These are phyloP conservation scores for Ophiostoma sp. DNA, from an alignment of 2,329 filamentous ascomycete species.

Conservation along the genomic window DNA sequence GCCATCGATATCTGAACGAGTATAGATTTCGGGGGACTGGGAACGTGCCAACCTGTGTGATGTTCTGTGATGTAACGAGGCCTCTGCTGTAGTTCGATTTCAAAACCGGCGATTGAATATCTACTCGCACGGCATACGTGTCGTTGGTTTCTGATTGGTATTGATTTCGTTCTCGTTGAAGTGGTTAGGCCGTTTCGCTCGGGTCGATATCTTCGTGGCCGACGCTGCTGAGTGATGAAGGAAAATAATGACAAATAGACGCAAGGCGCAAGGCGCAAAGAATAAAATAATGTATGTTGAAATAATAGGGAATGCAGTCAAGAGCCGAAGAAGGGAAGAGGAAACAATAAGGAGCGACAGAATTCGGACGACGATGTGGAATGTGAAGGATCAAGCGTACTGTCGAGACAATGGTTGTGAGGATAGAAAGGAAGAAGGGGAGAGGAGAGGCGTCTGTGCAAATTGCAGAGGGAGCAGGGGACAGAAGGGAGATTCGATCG, in stretches of 20 bases:
- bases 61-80: background rate
- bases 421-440: background rate
- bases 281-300: background rate
- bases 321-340: background rate
- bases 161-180: background rate
- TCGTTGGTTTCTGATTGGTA: background rate
- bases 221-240: background rate
- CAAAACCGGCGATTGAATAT: too few species aligned
- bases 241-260: background rate
- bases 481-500: background rate
- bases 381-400: background rate
- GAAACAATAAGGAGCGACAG: background rate
- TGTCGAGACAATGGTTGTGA: background rate
- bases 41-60: background rate
- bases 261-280: too few species aligned
- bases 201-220: conserved; percentile 3
- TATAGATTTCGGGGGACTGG: too few species aligned
- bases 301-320: background rate
- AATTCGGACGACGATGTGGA: background rate
- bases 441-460: background rate
- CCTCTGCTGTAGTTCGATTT: too few species aligned
- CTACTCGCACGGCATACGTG: background rate
- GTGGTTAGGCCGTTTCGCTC: background rate
- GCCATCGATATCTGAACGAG: conserved; percentile 19
- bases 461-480: background rate